Base-by-base conservation (phyloP, 345 rosid species). In the Viola odorata region DNA sequence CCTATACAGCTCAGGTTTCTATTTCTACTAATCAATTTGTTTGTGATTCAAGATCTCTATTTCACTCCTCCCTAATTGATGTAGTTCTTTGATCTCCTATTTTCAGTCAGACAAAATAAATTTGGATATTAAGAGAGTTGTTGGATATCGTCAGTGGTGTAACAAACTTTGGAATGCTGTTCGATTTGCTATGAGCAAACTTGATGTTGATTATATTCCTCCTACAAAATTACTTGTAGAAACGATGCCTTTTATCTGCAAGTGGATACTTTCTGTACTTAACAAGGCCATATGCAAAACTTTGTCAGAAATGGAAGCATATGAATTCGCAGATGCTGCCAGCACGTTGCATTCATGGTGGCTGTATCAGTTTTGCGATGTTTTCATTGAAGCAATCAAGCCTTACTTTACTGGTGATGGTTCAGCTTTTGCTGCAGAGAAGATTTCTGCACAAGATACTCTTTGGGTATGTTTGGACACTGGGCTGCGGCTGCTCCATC, bases 81-180 rank as follows among this genome's bases (percentile, higher is more conserved):
- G 48, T 41, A 58, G 5, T 38, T 49, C 41, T 55, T 45, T 45
- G 42, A 23, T 58, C 5, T 40, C 70, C 12, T 23, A n/a, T 53
- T 75, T 79, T 60, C 82, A 94, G 96, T 88, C 92, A 13, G 99
- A 90, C 73, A 94, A 77, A 77, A 94, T 94, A 63, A 94, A 94
- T 83, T 80, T 94, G 84, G 95, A 94, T 73, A 90, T 94, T 58
- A 91, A 79, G 75, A 81, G 96, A 76, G 99, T 94, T 45, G 91
- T 86, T 67, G 97, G 97, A 16, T 90, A 90, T 79, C 97, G 96
- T n/a, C 97, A 94, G 57, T 94, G 99, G 99, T 94, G 99, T 73
- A 94, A 94, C 76, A 94, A 94, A 67, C 69, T 94, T 47, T 90
- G 99, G 97, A 90, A 94, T 70, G 99, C 97, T 6, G 96, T 94